These are phyloP conservation scores for Comarum palustre DNA, from an alignment of 306 rosid genomes.

Conservation along the genomic window DNA sequence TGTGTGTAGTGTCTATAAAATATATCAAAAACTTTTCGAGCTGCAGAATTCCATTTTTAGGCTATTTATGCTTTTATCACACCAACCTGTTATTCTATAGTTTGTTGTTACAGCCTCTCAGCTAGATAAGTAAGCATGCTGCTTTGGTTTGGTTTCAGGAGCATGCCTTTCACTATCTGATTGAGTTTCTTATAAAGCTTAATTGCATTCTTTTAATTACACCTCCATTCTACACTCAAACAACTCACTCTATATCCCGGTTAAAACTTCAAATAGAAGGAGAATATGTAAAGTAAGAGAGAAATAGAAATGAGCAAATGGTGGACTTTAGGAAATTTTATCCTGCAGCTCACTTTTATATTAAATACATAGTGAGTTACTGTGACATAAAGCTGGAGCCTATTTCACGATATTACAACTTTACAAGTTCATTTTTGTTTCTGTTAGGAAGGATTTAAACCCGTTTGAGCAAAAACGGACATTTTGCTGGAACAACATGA, in stretches of 20 bases:
- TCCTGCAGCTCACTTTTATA: background rate
- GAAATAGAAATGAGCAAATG: background rate
- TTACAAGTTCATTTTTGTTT: background rate
- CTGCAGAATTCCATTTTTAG: background rate
- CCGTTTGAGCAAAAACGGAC: background rate
- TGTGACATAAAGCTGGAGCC: background rate
- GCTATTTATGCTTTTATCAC: conserved; percentile 4
- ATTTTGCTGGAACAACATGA: background rate
- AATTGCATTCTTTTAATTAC: background rate
- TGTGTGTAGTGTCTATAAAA: background rate
- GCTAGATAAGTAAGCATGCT: background rate
- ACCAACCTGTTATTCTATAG: background rate
- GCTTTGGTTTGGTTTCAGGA: conserved; percentile 7
- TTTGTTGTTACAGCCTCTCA: background rate
- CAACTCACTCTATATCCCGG: background rate
- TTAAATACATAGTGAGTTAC: background rate
- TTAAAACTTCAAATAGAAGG: background rate
- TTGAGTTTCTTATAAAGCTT: background rate
- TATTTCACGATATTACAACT: background rate
- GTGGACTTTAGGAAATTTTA: background rate
- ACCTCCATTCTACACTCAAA: background rate
- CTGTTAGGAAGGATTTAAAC: background rate
- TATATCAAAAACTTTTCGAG: background rate
- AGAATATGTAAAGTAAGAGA: background rate
- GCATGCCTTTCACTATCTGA: background rate